Evolutionary conservation across 1,284 basidiomycete genomes (phyloP).

Genomic region (Cyathus pygmaeus): DNA sequence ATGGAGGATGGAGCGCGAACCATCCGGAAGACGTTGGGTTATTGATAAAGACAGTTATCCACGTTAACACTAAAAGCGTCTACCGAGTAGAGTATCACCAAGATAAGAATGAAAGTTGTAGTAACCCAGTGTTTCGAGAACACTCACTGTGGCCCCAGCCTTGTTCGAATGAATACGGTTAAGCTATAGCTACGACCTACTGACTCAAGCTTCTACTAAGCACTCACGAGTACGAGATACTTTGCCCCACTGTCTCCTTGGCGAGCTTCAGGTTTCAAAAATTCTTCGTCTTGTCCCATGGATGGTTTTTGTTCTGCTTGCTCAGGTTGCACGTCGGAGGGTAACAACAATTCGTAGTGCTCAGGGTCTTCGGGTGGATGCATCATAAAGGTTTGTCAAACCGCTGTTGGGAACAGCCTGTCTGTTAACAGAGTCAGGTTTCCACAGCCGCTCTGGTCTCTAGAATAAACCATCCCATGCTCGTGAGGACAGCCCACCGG

Average conservation of each 20-base stretch:
- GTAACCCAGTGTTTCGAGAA: too few relatives aligned
- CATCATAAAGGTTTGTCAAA: slow-evolving; percentile 1
- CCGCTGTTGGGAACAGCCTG: too few relatives aligned
- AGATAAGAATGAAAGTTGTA: background rate
- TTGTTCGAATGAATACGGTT: slow-evolving; percentile 5
- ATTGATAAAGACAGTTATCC: slow-evolving; percentile 62
- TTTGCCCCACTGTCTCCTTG: slow-evolving; percentile 12
- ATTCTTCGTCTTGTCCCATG: slow-evolving; percentile 6
- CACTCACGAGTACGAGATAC: slow-evolving; percentile 7
- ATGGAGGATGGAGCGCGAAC: slow-evolving; percentile 72
- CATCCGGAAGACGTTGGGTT: slow-evolving; percentile 60
- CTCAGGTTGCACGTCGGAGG: background rate
- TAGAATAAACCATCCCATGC: slow-evolving; percentile 3
- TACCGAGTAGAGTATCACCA: background rate
- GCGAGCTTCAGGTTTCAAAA: slow-evolving; percentile 14
- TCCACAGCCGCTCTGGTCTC: background rate
- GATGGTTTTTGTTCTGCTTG: background rate
- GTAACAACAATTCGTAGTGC: slow-evolving; percentile 5
- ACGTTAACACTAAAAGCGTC: slow-evolving; percentile 36
- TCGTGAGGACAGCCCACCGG: background rate
- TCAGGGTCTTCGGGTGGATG: background rate
- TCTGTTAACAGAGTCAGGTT: background rate
- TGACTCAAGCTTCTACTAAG: background rate
- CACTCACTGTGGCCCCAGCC: slow-evolving; percentile 13
- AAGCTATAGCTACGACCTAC: background rate